Evolutionary conservation across 768 basidiomycete genomes (phyloP), one percentile per base, ranked within the genome.

Genomic region (Pholiota microspora): DNA sequence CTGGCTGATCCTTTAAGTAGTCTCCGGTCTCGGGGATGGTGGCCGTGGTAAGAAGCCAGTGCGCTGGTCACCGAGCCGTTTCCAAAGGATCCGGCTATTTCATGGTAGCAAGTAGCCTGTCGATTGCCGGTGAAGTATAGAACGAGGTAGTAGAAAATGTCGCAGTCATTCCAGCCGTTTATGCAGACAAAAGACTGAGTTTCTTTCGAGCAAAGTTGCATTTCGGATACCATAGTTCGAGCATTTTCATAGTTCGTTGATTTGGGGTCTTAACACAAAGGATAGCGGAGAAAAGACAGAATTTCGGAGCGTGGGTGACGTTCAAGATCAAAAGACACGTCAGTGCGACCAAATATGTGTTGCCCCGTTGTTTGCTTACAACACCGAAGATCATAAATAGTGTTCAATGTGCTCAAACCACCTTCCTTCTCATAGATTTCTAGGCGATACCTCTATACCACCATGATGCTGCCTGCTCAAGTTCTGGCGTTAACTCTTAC

Each of bases 401-500:
- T 21, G 8, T 40, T 15, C 25, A 51, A 51, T 51, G 51, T 5
- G 16, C 25, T 45, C 40, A 32, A 40, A 23, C 15, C 48, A 24
- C 27, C 28, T 42, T 15, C 32, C 44, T 27, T 29, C 44, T 23
- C 51, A 42, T 28, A 51, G 51, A 27, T 29, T 51, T 44, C 42
- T 15, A 28, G 18, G 18, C 48, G 21, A 44, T 32, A 28, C 25
- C 51, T 28, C 21, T 51, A 29, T 40, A 40, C 51, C 38, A 47
- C 45, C 49, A 66, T 62, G 59, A 75, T 76, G 69, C 63, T 77
- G 63, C 65, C 70, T 13, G 62, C 67, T 48, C 66, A 69, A 45
- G 51, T 80, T 7, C 62, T 77, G 23, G 69, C 73, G 16, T 58
- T 79, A 23, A 70, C 72, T 9, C 59, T 78, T 23, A 69, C 70